Base-by-base conservation (phyloP, 2,329 filamentous ascomycete species). In the Thielaviopsis populi region DNA sequence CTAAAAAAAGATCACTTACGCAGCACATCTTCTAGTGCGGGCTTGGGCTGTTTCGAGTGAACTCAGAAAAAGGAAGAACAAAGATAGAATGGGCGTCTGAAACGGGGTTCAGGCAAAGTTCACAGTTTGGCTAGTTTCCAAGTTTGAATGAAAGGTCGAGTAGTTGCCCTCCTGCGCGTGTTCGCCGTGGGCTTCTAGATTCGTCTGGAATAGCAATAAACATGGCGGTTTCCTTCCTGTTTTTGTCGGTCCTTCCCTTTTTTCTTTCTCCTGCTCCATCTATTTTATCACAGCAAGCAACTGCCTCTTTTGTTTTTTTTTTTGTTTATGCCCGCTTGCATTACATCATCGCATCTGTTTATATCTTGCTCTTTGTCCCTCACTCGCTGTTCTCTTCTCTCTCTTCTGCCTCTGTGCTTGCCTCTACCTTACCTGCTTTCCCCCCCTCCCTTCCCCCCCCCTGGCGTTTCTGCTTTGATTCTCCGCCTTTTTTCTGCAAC, bases 401-500 rank as follows among this genome's bases (percentile, higher is more conserved):
- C 19, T 24, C 22, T 46, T 17, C 22, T 46, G 43, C n/a, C n/a
- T n/a, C n/a, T n/a, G n/a, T n/a, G n/a, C n/a, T n/a, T n/a, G n/a
- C n/a, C n/a, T n/a, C n/a, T n/a, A n/a, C n/a, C n/a, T n/a, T n/a
- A n/a, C n/a, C n/a, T 50, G 8, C 46, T 50, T 50, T 11, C 22
- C 22, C 15, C 15, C 19, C 11, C 24, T 19, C 19, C n/a, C n/a
- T 22, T 19, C 46, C 22, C 11, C 22, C 46, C 46, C 54, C 54
- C n/a, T 37, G 33, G 17, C 27, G 30, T 33, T 37, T 41, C 37
- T 37, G 27, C 50, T 24, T 41, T 11, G 58, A 43, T 60, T 60
- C 58, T 56, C 53, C 53, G 53, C 53, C 27, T 37, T 37, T 56
- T 56, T 56, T 56, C 53, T 56, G 53, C 53, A 17, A 37, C 27